A percentile compares a stretch with the other conserved stretches of the same genome.
Evolutionary conservation across 805 yeast species (phyloP).

Genomic region (Ogataea zsoltii): DNA sequence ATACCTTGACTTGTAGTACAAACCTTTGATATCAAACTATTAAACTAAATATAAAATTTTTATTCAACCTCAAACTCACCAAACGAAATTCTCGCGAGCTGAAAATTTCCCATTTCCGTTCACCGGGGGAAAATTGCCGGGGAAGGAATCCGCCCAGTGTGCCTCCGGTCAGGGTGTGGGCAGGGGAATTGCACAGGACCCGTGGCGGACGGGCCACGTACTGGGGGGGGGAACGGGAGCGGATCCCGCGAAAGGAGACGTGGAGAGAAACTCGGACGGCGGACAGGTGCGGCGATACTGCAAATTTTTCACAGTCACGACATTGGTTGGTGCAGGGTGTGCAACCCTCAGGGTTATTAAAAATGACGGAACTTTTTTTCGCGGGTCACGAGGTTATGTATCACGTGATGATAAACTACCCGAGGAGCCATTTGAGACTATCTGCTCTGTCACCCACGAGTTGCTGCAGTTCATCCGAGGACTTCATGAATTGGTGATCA

Average conservation of each 20-base stretch:
- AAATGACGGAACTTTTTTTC: not conserved
- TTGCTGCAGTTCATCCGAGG: conserved; percentile 31
- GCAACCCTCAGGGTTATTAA: conserved; percentile 3
- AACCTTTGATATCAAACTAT: not conserved
- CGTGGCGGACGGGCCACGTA: not conserved
- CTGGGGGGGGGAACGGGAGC: not conserved
- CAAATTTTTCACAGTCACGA: conserved; percentile 16
- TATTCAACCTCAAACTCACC: not conserved
- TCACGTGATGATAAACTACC: conserved; percentile 12
- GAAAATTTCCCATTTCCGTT: conserved; percentile 5
- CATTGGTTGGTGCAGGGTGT: not conserved
- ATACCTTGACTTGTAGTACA: conserved; percentile 3
- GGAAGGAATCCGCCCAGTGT: not conserved
- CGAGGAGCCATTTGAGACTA: conserved; percentile 40
- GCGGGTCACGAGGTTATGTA: conserved; percentile 5
- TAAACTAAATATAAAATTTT: conserved; percentile 5
- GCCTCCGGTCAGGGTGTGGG: too few species aligned
- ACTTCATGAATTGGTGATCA: conserved; percentile 49
- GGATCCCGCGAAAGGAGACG: not conserved
- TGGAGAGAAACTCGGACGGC: not conserved
- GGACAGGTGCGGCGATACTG: not conserved
- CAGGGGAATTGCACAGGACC: too few species aligned
- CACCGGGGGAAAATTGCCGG: not conserved
- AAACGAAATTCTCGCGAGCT: conserved; percentile 5
- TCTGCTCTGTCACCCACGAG: conserved; percentile 42